Evolutionary conservation across 305 asterid species (phyloP).

Genomic region (Petunia hybrid): DNA sequence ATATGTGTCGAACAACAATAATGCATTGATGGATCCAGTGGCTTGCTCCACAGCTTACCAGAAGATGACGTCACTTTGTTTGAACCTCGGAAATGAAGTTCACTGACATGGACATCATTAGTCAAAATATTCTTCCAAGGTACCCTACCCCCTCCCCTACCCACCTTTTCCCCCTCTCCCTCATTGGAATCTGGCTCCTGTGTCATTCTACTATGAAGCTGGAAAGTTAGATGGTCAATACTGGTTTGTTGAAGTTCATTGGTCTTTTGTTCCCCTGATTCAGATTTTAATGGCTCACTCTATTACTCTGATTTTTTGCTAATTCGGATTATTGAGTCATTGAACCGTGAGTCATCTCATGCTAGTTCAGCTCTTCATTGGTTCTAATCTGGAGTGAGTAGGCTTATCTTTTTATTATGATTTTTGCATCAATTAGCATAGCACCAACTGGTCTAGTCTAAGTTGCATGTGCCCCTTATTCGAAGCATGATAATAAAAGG

Average conservation of each 20-base stretch:
- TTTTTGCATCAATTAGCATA: background rate
- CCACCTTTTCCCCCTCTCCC: background rate
- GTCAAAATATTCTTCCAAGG: conserved; percentile 93
- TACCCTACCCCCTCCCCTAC: conserved; percentile 33
- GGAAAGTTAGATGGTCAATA: background rate
- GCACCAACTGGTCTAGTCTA: background rate
- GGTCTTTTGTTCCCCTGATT: background rate
- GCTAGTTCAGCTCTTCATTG: background rate
- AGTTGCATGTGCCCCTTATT: conserved; percentile 2
- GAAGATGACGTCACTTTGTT: conserved; percentile 77
- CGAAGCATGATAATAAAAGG: conserved; percentile 9
- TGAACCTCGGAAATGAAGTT: conserved; percentile 71
- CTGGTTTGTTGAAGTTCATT: background rate
- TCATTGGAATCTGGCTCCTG: conserved; percentile 10
- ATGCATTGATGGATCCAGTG: conserved; percentile 69
- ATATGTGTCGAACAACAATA: conserved; percentile 64
- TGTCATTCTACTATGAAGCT: conserved; percentile 26
- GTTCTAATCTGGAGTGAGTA: background rate
- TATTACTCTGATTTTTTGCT: background rate
- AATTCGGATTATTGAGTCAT: background rate
- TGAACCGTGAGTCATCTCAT: background rate
- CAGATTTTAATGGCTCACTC: conserved; percentile 2
- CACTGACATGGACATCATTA: conserved; percentile 83
- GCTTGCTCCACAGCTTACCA: conserved; percentile 82
- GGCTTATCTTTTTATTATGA: background rate